These are phyloP conservation scores for Fusarium sp. DNA, from an alignment of 2,329 filamentous ascomycete genomes.

Conservation along the genomic window DNA sequence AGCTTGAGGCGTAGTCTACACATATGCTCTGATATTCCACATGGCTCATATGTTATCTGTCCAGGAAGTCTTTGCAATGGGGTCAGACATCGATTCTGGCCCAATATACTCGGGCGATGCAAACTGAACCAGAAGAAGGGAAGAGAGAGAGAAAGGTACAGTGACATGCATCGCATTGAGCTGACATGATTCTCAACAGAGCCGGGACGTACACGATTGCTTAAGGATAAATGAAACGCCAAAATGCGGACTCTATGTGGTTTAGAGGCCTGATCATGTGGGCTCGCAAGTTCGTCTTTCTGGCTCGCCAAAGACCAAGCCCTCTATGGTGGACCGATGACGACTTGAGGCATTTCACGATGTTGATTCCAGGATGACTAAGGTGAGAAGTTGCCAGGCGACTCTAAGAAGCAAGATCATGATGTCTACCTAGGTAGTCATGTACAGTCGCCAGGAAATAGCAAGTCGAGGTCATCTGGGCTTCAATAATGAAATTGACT, in stretches of 20 bases:
- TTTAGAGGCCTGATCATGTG: too few species aligned
- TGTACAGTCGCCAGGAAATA: too few species aligned
- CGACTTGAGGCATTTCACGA: background rate
- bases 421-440: too few species aligned
- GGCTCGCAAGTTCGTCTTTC: too few species aligned
- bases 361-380: background rate
- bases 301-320: too few species aligned
- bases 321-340: background rate
- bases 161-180: background rate
- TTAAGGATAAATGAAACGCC: background rate
- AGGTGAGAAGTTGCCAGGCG: background rate
- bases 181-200: background rate
- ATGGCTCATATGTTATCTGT: conserved; percentile 9
- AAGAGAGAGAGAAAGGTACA: background rate
- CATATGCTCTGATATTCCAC: conserved; percentile 39
- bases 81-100: conserved; percentile 6
- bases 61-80: background rate
- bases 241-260: too few species aligned
- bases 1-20: conserved; percentile 3
- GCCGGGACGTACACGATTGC: background rate
- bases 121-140: background rate
- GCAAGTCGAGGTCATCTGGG: background rate
- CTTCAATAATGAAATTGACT: background rate
- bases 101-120: background rate
- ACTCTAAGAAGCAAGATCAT: too few species aligned